phyloP scores from a whole-genome alignment of 768 basidiomycete species.

The Pleurotus eryngii region DNA sequence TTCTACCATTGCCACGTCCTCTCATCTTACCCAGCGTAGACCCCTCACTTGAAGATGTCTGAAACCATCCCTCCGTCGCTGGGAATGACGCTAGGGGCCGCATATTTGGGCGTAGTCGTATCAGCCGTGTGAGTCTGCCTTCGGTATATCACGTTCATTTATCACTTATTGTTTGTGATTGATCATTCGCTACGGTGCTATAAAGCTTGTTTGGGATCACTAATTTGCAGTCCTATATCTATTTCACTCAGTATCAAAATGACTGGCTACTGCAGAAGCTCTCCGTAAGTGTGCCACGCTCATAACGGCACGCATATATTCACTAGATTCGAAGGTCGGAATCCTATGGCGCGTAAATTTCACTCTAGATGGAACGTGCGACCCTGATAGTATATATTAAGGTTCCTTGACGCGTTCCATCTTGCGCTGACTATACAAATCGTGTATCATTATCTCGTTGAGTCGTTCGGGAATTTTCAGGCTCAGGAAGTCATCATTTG shows the following conservation, averaged over 20 bases:
- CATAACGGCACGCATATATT: neutral
- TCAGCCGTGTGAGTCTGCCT: conserved; percentile 23
- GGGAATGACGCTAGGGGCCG: conserved; percentile 26
- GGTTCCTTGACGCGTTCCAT: conserved; percentile 25
- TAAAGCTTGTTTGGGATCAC: conserved; percentile 20
- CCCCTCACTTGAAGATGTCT: too few relatives aligned
- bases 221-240: conserved; percentile 19
- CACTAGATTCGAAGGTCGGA: neutral
- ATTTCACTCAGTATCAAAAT: conserved; percentile 14
- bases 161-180: neutral
- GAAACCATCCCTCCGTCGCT: conserved; percentile 7
- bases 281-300: conserved; percentile 4
- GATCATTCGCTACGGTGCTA: neutral
- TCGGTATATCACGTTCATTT: too few relatives aligned
- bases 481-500: conserved; percentile 4
- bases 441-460: conserved; percentile 25
- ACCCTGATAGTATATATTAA: neutral
- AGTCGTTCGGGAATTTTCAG: conserved; percentile 19
- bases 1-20: too few relatives aligned
- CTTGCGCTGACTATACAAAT: conserved; percentile 24
- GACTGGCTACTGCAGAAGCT: conserved; percentile 15
- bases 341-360: neutral
- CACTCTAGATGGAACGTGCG: neutral
- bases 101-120: conserved; percentile 22
- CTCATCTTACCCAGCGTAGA: too few relatives aligned